These are phyloP conservation scores for Laetiporus sulphureus DNA, from an alignment of 1,284 basidiomycete species.

Conservation along the genomic window DNA sequence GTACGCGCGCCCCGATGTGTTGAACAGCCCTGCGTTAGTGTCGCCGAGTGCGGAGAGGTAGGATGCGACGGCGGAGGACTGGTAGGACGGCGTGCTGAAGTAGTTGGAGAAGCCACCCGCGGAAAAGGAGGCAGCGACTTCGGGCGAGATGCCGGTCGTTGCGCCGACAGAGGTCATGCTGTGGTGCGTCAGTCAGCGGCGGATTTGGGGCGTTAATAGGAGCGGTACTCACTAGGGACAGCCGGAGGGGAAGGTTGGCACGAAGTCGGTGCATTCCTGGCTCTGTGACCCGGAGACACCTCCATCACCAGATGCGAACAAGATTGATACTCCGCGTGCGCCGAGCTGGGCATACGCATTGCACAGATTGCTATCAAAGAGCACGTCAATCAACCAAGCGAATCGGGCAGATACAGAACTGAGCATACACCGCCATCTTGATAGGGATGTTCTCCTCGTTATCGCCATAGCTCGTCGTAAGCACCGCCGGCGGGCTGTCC, in stretches of 20 bases:
- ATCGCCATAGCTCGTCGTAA: constrained; percentile 36
- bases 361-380: constrained; percentile 34
- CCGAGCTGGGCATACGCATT: constrained; percentile 36
- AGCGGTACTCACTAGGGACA: constrained; percentile 32
- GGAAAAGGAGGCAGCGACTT: constrained; percentile 35
- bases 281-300: constrained; percentile 55
- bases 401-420: neutral
- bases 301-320: constrained; percentile 57
- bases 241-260: constrained; percentile 60
- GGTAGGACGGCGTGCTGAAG: constrained; percentile 32
- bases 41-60: constrained; percentile 18
- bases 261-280: constrained; percentile 42
- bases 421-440: constrained; percentile 49
- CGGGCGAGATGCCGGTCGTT: constrained; percentile 41
- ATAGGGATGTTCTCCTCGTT: constrained; percentile 18
- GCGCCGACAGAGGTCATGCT: constrained; percentile 56
- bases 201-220: neutral
- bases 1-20: constrained; percentile 14
- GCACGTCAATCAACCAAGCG: neutral
- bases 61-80: constrained; percentile 23
- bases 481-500: constrained; percentile 37
- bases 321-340: constrained; percentile 45
- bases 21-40: constrained; percentile 16
- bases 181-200: neutral
- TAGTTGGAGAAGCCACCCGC: constrained; percentile 40